Evolutionary conservation across 192 early-diverging fungal genomes (phyloP).

Genomic region (Chytriomyces hyalinus): DNA sequence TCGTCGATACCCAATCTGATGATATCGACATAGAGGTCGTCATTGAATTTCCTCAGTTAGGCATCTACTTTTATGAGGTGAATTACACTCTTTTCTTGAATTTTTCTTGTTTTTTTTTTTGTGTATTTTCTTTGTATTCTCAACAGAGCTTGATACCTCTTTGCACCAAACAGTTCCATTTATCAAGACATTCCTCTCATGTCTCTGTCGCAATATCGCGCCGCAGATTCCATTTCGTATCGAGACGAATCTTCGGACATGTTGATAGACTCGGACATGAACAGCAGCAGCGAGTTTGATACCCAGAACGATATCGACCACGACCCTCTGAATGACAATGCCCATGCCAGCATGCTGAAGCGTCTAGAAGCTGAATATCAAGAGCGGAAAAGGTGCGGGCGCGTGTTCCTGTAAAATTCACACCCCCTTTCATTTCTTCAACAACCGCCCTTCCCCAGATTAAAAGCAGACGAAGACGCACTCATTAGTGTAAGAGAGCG

Average conservation of each 20-base stretch:
- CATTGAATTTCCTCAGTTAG: constrained; percentile 11
- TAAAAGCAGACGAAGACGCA: constrained; percentile 36
- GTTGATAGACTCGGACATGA: constrained; percentile 58
- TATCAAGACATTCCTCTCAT: constrained; percentile 23
- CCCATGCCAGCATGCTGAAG: constrained; percentile 61
- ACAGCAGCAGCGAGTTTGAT: constrained; percentile 51
- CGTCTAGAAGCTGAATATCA: constrained; percentile 58
- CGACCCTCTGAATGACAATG: constrained; percentile 2
- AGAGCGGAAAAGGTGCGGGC: constrained; percentile 49
- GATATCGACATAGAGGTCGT: neutral
- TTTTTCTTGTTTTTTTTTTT: neutral
- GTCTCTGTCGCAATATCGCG: neutral
- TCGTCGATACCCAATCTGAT: neutral
- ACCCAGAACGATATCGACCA: constrained; percentile 36
- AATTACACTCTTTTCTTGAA: neutral
- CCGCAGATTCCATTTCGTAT: neutral
- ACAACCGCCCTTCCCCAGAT: neutral
- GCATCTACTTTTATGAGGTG: constrained; percentile 23
- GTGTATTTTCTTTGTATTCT: constrained; percentile 15
- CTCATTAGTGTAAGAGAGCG: constrained; percentile 5
- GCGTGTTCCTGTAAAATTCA: neutral
- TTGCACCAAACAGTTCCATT: neutral
- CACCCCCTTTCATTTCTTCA: neutral
- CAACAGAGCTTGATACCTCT: neutral
- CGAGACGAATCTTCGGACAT: constrained; percentile 24